Percentiles rank a stretch among this genome's conserved stretches.
phyloP scores from a whole-genome alignment of 1,284 basidiomycete species.

The Trichosporon faecale region DNA sequence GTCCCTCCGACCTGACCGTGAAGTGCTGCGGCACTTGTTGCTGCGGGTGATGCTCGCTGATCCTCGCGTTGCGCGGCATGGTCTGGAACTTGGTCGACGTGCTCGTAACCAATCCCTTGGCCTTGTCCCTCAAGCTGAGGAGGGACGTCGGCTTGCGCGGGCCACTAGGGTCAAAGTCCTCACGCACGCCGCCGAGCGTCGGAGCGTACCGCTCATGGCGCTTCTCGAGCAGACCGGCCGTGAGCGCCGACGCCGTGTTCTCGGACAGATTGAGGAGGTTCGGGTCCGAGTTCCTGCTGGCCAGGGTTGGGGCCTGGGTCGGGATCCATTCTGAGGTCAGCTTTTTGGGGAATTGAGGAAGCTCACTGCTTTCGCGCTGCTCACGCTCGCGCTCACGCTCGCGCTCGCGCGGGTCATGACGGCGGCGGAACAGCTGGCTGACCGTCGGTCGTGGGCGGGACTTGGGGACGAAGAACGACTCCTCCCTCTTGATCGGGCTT shows the following conservation, averaged over 20 bases:
- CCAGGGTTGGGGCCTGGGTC: neutral
- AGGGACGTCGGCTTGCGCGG: conserved; percentile 41
- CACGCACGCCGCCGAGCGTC: neutral
- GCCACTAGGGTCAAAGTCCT: neutral
- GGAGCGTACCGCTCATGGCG: neutral
- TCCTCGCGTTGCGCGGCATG: neutral
- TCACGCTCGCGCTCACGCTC: neutral
- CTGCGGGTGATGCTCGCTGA: neutral
- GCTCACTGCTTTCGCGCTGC: neutral
- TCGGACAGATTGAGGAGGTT: neutral
- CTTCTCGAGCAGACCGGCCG: neutral
- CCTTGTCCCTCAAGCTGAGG: conserved; percentile 40
- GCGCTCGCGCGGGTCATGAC: neutral
- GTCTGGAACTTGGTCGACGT: conserved; percentile 10
- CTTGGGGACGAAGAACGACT: neutral
- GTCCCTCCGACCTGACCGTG: neutral
- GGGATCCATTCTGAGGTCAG: neutral
- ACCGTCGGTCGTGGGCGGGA: neutral
- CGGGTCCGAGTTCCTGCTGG: neutral
- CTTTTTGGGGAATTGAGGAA: too few relatives aligned
- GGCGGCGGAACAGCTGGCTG: conserved; percentile 1
- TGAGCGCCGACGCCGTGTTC: neutral
- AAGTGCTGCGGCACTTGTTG: neutral
- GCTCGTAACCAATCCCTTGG: conserved; percentile 29
- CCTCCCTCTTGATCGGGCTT: neutral